Conservation (phyloP, 352 stramenopile species). For the Globisporangium megalacanthum region DNA sequence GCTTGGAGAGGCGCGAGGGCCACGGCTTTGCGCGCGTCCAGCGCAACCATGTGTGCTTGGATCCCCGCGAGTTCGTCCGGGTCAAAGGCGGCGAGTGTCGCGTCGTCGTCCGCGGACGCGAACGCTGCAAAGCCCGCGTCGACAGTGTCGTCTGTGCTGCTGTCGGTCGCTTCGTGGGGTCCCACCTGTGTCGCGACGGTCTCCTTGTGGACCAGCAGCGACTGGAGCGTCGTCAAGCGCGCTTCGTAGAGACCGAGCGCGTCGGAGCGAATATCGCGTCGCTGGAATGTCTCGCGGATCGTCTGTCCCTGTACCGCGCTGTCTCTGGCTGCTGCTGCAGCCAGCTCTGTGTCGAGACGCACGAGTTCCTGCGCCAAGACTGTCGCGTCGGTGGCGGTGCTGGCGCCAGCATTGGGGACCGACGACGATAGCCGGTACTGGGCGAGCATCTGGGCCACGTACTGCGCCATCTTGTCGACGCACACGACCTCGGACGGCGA, state of each 20-base stretch:
- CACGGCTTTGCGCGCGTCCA: constrained; percentile 34
- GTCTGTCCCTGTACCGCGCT: constrained; percentile 55
- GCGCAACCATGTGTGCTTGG: constrained; percentile 24
- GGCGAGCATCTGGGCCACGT: constrained; percentile 50
- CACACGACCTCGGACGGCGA: background rate
- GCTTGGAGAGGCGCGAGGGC: constrained; percentile 25
- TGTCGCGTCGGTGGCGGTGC: constrained; percentile 15
- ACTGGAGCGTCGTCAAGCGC: constrained; percentile 28
- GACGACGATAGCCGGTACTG: constrained; percentile 30
- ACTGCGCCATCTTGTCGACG: constrained; percentile 21
- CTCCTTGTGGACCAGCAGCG: background rate
- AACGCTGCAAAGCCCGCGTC: constrained; percentile 8
- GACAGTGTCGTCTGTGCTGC: background rate
- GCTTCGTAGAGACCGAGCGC: constrained; percentile 44
- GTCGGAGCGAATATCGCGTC: constrained; percentile 70
- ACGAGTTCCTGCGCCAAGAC: constrained; percentile 46
- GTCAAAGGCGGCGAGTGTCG: constrained; percentile 19
- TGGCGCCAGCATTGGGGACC: constrained; percentile 31
- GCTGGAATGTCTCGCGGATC: constrained; percentile 75
- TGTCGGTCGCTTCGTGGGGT: background rate
- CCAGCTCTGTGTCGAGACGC: constrained; percentile 42
- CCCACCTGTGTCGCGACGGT: no score
- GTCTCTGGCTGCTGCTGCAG: constrained; percentile 32
- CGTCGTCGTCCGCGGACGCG: constrained; percentile 7
- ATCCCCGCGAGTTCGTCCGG: constrained; percentile 31